These are phyloP conservation scores for Curvularia sp. DNA, from an alignment of 2,329 filamentous ascomycete species.

Conservation along the genomic window DNA sequence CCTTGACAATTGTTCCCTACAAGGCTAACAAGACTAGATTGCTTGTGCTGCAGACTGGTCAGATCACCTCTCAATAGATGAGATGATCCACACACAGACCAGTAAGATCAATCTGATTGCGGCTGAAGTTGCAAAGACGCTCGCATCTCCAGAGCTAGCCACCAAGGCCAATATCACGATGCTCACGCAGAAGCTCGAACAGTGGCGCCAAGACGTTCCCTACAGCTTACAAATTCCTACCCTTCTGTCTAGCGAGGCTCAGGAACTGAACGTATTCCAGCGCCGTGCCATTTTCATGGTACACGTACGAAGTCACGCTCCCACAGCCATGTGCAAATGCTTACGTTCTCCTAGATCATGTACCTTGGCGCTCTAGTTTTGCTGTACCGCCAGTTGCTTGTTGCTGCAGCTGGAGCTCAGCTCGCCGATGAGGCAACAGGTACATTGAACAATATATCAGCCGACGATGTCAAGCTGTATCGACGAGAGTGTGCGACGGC, in stretches of 20 bases:
- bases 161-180: constrained; percentile 40
- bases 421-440: constrained; percentile 36
- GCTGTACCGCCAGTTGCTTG: constrained; percentile 46
- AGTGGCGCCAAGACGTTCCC: constrained; percentile 47
- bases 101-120: constrained; percentile 49
- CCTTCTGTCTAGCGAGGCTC: constrained; percentile 36
- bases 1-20: neutral
- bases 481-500: constrained; percentile 45
- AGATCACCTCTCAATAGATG: constrained; percentile 33
- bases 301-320: constrained; percentile 34
- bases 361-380: constrained; percentile 49
- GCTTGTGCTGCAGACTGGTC: constrained; percentile 26
- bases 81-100: constrained; percentile 45
- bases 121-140: constrained; percentile 46
- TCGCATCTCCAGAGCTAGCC: constrained; percentile 41
- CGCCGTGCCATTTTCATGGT: constrained; percentile 49
- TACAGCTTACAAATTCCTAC: constrained; percentile 40
- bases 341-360: constrained; percentile 40
- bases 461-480: constrained; percentile 39
- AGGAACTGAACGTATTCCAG: constrained; percentile 41
- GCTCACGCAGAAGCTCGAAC: constrained; percentile 44
- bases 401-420: constrained; percentile 44
- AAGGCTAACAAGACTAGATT: constrained; percentile 33
- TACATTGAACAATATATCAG: constrained; percentile 36
- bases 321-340: neutral